These are phyloP conservation scores for Bipolaris cookei DNA, from an alignment of 2,329 filamentous ascomycete genomes.

Conservation along the genomic window DNA sequence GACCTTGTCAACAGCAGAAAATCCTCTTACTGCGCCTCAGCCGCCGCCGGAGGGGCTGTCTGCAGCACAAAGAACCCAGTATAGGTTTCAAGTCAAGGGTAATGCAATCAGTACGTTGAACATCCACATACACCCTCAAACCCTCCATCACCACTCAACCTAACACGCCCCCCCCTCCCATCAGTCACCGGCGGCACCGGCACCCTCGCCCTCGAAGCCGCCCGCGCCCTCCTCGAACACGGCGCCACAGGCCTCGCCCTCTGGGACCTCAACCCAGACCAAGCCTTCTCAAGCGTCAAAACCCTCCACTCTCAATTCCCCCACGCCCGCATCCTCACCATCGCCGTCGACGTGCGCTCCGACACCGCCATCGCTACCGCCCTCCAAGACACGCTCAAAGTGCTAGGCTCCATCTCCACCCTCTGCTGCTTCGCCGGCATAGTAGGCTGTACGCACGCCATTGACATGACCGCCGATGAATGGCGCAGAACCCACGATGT, in stretches of 20 bases:
- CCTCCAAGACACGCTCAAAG: slow-evolving; percentile 45
- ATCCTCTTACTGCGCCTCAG: slow-evolving; percentile 52
- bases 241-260: slow-evolving; percentile 65
- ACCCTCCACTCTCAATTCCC: slow-evolving; percentile 63
- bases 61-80: slow-evolving; percentile 51
- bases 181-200: slow-evolving; percentile 73
- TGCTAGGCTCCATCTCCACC: slow-evolving; percentile 61
- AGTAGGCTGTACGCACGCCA: slow-evolving; percentile 66
- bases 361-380: slow-evolving; percentile 54
- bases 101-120: slow-evolving; percentile 58
- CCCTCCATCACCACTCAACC: not conserved
- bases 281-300: slow-evolving; percentile 53
- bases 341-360: slow-evolving; percentile 66
- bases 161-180: not conserved
- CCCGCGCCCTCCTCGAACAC: slow-evolving; percentile 71
- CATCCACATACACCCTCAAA: slow-evolving; percentile 19
- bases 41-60: slow-evolving; percentile 53
- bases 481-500: slow-evolving; percentile 72
- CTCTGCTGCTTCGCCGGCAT: slow-evolving; percentile 72
- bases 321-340: slow-evolving; percentile 56
- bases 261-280: slow-evolving; percentile 63
- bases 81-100: slow-evolving; percentile 60
- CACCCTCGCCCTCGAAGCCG: slow-evolving; percentile 64
- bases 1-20: slow-evolving; percentile 56
- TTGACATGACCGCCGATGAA: slow-evolving; percentile 64